A percentile compares a stretch with the other conserved stretches of the same genome.
Conservation (phyloP, 805 yeast species). For the Metschnikowia noctiluminum region DNA sequence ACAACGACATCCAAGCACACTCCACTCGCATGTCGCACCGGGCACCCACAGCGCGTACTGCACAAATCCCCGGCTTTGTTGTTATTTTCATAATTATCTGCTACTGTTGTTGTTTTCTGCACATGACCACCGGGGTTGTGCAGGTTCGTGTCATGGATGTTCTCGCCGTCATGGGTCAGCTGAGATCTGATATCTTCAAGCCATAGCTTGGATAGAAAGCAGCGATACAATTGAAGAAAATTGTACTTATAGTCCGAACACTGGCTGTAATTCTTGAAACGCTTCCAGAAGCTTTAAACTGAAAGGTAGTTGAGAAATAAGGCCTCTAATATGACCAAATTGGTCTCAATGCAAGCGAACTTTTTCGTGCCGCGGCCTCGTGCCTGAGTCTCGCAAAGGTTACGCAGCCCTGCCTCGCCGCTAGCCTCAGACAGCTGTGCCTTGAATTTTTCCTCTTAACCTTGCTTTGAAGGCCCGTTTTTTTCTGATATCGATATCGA, state of each 20-base stretch:
- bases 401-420: slow-evolving; percentile 9
- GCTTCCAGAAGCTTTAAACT: too few species aligned
- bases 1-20: too few species aligned
- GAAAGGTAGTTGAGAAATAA: too few species aligned
- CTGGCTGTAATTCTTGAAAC: too few species aligned
- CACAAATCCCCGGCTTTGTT: background rate
- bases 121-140: background rate
- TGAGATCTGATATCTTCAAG: too few species aligned
- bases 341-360: too few species aligned
- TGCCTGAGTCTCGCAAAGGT: slow-evolving; percentile 5
- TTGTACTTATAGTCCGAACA: too few species aligned
- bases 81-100: slow-evolving; percentile 2
- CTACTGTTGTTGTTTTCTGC: slow-evolving; percentile 6
- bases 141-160: background rate
- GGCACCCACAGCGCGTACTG: slow-evolving; percentile 2
- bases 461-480: background rate
- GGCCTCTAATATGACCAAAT: too few species aligned
- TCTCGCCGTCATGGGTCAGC: too few species aligned
- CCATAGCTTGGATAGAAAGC: too few species aligned
- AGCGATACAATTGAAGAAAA: too few species aligned
- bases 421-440: background rate
- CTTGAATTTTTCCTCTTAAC: background rate
- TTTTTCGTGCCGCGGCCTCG: slow-evolving; percentile 1
- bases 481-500: background rate
- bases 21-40: background rate